phyloP scores from a whole-genome alignment of 495 filamentous ascomycete species.

The Cercophora scortea region DNA sequence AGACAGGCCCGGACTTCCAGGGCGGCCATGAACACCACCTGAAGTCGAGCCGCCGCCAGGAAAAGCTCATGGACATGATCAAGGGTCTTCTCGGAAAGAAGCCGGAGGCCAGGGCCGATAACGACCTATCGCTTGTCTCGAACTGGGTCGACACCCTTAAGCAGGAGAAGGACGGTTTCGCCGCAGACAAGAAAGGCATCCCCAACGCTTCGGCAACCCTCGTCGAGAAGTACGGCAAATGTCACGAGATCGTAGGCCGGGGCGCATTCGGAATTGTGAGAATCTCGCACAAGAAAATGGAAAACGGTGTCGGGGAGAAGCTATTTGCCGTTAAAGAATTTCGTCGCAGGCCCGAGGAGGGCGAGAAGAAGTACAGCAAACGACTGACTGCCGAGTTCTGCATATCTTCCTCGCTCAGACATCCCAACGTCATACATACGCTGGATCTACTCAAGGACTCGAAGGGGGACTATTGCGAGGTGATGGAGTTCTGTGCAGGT shows the following conservation, averaged over 20 bases:
- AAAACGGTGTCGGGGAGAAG: conserved; percentile 76
- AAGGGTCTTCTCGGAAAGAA: conserved; percentile 74
- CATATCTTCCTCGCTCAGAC: conserved; percentile 91
- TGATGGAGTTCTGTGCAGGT: conserved; percentile 98
- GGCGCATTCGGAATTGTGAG: conserved; percentile 96
- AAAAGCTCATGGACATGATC: conserved; percentile 90
- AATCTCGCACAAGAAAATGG: conserved; percentile 93
- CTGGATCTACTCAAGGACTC: conserved; percentile 90
- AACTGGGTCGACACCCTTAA: conserved; percentile 93
- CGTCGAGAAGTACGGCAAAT: conserved; percentile 97
- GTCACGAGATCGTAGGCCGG: conserved; percentile 95
- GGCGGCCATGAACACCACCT: conserved; percentile 81
- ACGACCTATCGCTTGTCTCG: conserved; percentile 87
- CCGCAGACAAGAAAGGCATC: conserved; percentile 63
- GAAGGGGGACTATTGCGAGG: conserved; percentile 98
- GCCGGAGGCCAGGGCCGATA: conserved; percentile 63
- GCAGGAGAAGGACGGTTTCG: conserved; percentile 69
- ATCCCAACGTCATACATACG: conserved; percentile 98
- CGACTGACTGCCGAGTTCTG: conserved; percentile 98
- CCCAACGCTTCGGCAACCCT: conserved; percentile 73
- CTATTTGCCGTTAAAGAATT: conserved; percentile 98
- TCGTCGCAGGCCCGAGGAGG: conserved; percentile 86
- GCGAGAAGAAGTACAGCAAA: conserved; percentile 94
- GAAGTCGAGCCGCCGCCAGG: conserved; percentile 79
- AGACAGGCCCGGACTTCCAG: conserved; percentile 27